phyloP scores from a whole-genome alignment of 1,284 basidiomycete species.

The Heterobasidion irregulare region DNA sequence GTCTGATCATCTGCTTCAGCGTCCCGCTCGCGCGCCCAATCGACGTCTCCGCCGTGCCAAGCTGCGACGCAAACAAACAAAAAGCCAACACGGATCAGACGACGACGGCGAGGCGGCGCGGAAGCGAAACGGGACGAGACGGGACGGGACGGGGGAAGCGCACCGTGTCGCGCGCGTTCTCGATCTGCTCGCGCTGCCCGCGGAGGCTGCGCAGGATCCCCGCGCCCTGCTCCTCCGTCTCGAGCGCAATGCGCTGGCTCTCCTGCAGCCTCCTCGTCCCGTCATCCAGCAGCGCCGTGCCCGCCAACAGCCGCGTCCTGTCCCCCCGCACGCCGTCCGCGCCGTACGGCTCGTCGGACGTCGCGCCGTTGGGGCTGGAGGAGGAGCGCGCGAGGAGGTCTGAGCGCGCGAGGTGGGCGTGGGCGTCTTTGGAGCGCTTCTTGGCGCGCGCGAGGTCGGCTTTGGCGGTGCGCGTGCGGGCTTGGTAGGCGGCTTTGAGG shows the following conservation, averaged over 20 bases:
- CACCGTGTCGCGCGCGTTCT: constrained; percentile 87
- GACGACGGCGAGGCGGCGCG: too few species aligned
- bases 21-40: constrained; percentile 71
- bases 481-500: constrained; percentile 66
- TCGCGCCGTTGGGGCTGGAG: constrained; percentile 36
- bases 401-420: constrained; percentile 47
- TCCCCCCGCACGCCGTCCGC: constrained; percentile 32
- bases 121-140: too few species aligned
- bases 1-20: constrained; percentile 69
- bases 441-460: constrained; percentile 69
- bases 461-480: constrained; percentile 68
- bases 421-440: constrained; percentile 64
- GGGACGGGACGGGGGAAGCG: too few species aligned
- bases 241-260: constrained; percentile 87
- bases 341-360: constrained; percentile 78
- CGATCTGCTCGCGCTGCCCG: constrained; percentile 90
- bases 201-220: constrained; percentile 87
- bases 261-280: constrained; percentile 80
- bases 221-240: constrained; percentile 94
- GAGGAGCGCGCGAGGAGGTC: constrained; percentile 40
- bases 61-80: constrained; percentile 25
- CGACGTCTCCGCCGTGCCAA: constrained; percentile 61
- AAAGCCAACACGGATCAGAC: background rate
- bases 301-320: constrained; percentile 71
- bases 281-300: constrained; percentile 69